Base-by-base conservation (phyloP, 176 grass and related monocot genomes). In the Triticum urartu region DNA sequence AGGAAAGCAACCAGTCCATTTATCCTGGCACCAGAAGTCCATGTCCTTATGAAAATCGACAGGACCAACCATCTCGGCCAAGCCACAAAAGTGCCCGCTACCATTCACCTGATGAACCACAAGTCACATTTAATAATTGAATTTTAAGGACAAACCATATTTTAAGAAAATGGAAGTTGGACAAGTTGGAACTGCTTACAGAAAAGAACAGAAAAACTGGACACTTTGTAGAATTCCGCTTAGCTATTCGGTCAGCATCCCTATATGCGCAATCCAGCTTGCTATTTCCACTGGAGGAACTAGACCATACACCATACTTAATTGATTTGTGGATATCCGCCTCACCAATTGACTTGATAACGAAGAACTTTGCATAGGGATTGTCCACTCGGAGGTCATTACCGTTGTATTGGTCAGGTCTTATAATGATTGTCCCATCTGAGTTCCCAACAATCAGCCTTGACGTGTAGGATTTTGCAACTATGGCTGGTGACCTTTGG, bases 1-100 rank as follows among this genome's bases (percentile, higher is more conserved):
- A 82, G 83, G 89, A 85, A 98, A 98, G 80, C 91, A 92, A 43
- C 95, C 95, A 4, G 86, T 89, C 95, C 97, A 98, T 85, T 98
- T 98, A 89, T 98, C 94, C 77, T 95, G 94, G 88, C 87, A 94
- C 97, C 94, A 99, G 68, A 99, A 89, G 77, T 99, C 94, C 96
- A 98, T 94, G 83, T 90, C 89, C 76, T 89, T 96, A 15, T 94
- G 86, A 73, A 98, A 99, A 87, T 99, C 89, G 4, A 99, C 94
- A 77, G 87, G 90, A 35, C 94, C 90, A 80, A 94, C 82, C 97
- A 99, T 99, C 87, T 96, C 94, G 18, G 97, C 94, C 85, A 99
- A 84, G 80, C 97, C 97, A 89, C 97, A 99, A 52, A 99, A 99
- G 75, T 91, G 92, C 47, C 97, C 97, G 77, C 94, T 99, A 48